These are phyloP conservation scores for Musa troglodytarum DNA, from an alignment of 176 grass and related monocot species.

Conservation along the genomic window DNA sequence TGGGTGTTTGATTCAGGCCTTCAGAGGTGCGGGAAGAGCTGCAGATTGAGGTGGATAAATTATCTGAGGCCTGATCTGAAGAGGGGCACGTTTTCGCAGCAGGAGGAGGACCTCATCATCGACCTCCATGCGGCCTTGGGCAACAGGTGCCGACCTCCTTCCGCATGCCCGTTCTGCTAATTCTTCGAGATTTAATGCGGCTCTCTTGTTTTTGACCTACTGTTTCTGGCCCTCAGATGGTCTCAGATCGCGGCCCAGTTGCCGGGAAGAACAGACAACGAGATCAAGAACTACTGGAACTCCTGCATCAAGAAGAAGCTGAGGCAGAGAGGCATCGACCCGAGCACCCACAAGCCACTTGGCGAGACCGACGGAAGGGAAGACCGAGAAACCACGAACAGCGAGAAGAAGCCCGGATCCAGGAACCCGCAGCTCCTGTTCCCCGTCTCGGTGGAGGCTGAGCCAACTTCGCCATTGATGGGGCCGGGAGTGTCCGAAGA, in stretches of 20 bases:
- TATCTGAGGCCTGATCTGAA: slow-evolving; percentile 13
- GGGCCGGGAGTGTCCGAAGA: background rate
- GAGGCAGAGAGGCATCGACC: slow-evolving; percentile 1
- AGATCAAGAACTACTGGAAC: slow-evolving; percentile 15
- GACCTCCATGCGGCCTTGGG: background rate
- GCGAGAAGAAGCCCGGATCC: background rate
- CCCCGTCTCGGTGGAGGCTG: background rate
- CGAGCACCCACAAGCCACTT: slow-evolving; percentile 2
- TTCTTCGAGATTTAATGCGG: no score
- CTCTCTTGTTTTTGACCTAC: background rate
- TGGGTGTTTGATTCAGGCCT: background rate
- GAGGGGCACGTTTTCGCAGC: slow-evolving; percentile 1
- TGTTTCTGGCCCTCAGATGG: background rate
- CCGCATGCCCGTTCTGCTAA: background rate
- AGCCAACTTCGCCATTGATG: background rate
- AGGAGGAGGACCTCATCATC: slow-evolving; percentile 9
- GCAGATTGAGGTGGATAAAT: slow-evolving; percentile 8
- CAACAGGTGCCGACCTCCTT: background rate
- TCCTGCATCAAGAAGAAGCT: slow-evolving; percentile 11
- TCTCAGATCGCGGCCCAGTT: slow-evolving; percentile 6
- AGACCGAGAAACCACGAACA: background rate
- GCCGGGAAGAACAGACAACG: slow-evolving; percentile 5
- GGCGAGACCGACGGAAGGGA: background rate
- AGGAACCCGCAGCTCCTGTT: background rate
- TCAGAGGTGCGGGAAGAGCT: slow-evolving; percentile 11